These are phyloP conservation scores for Punctularia strigosozonata DNA, from an alignment of 768 basidiomycete species.

Conservation along the genomic window DNA sequence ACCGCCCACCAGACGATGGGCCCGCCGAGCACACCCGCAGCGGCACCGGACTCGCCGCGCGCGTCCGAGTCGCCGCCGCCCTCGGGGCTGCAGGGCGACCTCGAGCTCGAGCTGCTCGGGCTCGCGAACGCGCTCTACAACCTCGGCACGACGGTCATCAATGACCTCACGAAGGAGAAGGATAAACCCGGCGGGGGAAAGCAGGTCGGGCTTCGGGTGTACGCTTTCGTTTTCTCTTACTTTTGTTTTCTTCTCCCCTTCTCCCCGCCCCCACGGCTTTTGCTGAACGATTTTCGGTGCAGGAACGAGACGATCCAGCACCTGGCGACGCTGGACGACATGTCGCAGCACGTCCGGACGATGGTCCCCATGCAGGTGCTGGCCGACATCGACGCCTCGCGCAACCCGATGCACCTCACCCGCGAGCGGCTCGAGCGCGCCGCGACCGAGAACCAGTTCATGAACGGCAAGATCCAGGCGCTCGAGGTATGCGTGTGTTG, in stretches of 20 bases:
- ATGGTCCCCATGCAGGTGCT: slow-evolving; percentile 70
- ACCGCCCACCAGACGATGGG: too few relatives aligned
- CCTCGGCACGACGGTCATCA: slow-evolving; percentile 72
- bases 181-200: slow-evolving; percentile 57
- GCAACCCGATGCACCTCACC: slow-evolving; percentile 76
- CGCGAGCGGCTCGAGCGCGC: slow-evolving; percentile 71
- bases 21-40: too few relatives aligned
- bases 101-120: slow-evolving; percentile 65
- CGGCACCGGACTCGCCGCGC: slow-evolving; percentile 54
- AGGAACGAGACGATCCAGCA: slow-evolving; percentile 71
- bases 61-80: slow-evolving; percentile 68
- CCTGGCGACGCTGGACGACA: slow-evolving; percentile 54
- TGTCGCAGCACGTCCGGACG: slow-evolving; percentile 46
- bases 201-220: slow-evolving; percentile 72
- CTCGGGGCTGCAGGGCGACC: slow-evolving; percentile 54
- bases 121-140: slow-evolving; percentile 73
- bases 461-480: slow-evolving; percentile 80
- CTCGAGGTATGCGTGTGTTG: slow-evolving; percentile 42
- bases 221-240: slow-evolving; percentile 6
- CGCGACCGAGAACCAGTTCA: slow-evolving; percentile 84
- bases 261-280: neutral
- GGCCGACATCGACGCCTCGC: slow-evolving; percentile 66
- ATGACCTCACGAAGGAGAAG: slow-evolving; percentile 71
- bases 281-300: neutral
- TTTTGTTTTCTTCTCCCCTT: slow-evolving; percentile 5